Evolutionary conservation across 2,329 filamentous ascomycete species (phyloP).

Genomic region (Hymenoscyphus scutula): DNA sequence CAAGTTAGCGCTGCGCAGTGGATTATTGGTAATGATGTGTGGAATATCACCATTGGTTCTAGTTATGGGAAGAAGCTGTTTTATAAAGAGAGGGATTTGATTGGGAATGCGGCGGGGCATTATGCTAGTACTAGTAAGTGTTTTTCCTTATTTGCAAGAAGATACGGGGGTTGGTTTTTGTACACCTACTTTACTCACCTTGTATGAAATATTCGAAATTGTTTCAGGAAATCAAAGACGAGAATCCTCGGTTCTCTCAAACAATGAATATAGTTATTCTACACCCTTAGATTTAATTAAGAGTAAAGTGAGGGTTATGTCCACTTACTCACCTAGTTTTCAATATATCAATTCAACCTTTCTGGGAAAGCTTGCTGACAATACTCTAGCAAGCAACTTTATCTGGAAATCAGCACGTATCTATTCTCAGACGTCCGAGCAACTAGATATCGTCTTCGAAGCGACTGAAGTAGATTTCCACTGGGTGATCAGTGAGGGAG

Average conservation of each 20-base stretch:
- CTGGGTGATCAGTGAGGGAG: conserved; percentile 49
- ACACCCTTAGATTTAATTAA: no score
- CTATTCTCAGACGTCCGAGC: conserved; percentile 40
- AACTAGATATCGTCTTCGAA: conserved; percentile 48
- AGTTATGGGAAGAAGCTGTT: conserved; percentile 24
- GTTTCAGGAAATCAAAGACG: no score
- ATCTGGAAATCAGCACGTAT: conserved; percentile 47
- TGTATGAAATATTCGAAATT: no score
- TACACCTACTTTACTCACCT: no score
- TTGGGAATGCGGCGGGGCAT: conserved; percentile 23
- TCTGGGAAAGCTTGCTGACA: no score
- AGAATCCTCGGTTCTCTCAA: no score
- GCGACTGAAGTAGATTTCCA: conserved; percentile 49
- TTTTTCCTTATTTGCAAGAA: conserved; percentile 2
- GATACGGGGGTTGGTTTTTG: no score
- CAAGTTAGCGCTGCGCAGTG: conserved; percentile 4
- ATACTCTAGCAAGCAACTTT: neutral
- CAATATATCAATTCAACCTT: no score
- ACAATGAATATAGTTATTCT: no score
- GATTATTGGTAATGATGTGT: conserved; percentile 26
- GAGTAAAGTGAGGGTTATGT: no score
- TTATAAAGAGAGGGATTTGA: conserved; percentile 21
- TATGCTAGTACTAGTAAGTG: conserved; percentile 19
- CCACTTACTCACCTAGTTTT: no score
- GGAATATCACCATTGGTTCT: conserved; percentile 25